Conservation (phyloP, 2,329 filamentous ascomycete species). For the Botrytis aclada region DNA sequence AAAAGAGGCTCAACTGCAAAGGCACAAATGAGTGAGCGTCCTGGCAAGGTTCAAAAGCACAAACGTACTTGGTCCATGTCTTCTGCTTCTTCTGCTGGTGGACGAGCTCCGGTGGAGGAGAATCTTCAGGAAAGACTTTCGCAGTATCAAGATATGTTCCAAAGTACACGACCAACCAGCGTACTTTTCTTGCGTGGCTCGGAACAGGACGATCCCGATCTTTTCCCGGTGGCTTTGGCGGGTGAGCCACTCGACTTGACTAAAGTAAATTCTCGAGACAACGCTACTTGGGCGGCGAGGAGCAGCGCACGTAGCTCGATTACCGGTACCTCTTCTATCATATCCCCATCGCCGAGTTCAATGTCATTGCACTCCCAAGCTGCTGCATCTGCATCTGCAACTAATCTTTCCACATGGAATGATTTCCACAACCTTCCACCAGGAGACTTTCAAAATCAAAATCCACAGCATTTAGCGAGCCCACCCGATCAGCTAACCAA, state of each 20-base stretch:
- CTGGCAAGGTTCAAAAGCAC: slow-evolving; percentile 84
- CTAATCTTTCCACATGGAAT: slow-evolving; percentile 52
- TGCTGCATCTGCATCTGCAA: slow-evolving; percentile 28
- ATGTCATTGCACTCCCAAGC: slow-evolving; percentile 59
- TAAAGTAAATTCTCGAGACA: slow-evolving; percentile 42
- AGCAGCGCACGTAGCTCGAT: slow-evolving; percentile 56
- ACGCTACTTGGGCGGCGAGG: slow-evolving; percentile 42
- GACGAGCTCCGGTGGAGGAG: slow-evolving; percentile 61
- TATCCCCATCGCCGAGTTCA: slow-evolving; percentile 65
- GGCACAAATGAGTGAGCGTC: slow-evolving; percentile 50
- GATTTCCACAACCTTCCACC: slow-evolving; percentile 53
- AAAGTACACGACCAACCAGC: slow-evolving; percentile 74
- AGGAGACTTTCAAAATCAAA: slow-evolving; percentile 45
- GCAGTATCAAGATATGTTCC: slow-evolving; percentile 80
- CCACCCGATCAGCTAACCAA: slow-evolving; percentile 54
- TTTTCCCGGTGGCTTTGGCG: slow-evolving; percentile 70
- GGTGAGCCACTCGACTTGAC: slow-evolving; percentile 64
- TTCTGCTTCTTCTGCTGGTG: slow-evolving; percentile 64
- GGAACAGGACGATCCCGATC: slow-evolving; percentile 74
- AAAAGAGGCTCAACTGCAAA: slow-evolving; percentile 53
- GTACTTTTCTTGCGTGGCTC: slow-evolving; percentile 74
- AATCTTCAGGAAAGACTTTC: slow-evolving; percentile 76
- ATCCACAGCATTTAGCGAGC: slow-evolving; percentile 43
- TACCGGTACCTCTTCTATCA: slow-evolving; percentile 56
- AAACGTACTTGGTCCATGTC: slow-evolving; percentile 95